phyloP scores from a whole-genome alignment of 495 filamentous ascomycete species.

The Aspergillus olivimuriae region DNA sequence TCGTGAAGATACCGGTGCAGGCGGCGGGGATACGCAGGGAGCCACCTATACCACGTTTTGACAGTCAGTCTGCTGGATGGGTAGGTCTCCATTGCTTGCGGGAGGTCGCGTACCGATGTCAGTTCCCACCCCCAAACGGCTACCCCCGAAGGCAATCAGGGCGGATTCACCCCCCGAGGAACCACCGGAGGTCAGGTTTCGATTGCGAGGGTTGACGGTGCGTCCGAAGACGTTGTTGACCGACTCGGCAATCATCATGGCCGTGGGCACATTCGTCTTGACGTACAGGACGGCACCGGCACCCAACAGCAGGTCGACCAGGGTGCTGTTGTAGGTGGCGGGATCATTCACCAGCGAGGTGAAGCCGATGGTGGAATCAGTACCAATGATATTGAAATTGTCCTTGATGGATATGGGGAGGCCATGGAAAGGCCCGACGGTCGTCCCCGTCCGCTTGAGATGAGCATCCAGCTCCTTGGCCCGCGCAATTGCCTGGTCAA shows the following conservation, averaged over 20 bases:
- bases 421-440: conserved; percentile 58
- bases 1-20: too few species aligned
- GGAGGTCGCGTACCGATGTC: too few species aligned
- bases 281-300: conserved; percentile 51
- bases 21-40: too few species aligned
- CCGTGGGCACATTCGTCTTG: conserved; percentile 55
- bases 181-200: conserved; percentile 47
- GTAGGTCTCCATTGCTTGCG: too few species aligned
- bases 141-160: conserved; percentile 53
- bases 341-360: conserved; percentile 45
- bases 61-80: too few species aligned
- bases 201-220: conserved; percentile 42
- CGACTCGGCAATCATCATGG: conserved; percentile 47
- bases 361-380: conserved; percentile 53
- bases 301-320: conserved; percentile 38
- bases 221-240: conserved; percentile 50
- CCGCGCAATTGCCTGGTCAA: conserved; percentile 50
- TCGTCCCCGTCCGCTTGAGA: conserved; percentile 34
- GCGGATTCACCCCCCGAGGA: conserved; percentile 60
- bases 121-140: conserved; percentile 58
- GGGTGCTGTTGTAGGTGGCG: conserved; percentile 38
- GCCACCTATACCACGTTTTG: too few species aligned
- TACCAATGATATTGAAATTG: conserved; percentile 57
- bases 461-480: conserved; percentile 50
- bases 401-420: conserved; percentile 62